These are phyloP conservation scores for Neurospora africana DNA, from an alignment of 495 filamentous ascomycete genomes.

Conservation along the genomic window DNA sequence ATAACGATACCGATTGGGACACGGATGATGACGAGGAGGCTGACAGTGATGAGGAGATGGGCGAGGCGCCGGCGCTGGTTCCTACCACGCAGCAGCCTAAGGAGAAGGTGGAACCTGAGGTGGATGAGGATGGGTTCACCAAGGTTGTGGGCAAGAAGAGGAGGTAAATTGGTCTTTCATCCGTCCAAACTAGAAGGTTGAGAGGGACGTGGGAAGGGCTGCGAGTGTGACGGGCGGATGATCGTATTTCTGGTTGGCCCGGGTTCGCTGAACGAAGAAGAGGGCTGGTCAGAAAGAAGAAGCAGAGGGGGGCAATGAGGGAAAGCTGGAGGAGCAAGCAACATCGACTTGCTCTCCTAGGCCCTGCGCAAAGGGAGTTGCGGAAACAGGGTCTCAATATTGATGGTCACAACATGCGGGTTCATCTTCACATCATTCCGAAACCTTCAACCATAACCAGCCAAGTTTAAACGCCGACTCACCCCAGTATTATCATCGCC, in stretches of 20 bases:
- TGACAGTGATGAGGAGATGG: constrained; percentile 49
- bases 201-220: not conserved
- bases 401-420: not conserved
- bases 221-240: not conserved
- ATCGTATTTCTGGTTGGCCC: not conserved
- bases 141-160: constrained; percentile 71
- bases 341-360: not conserved
- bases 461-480: constrained; percentile 1
- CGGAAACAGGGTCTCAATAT: not conserved
- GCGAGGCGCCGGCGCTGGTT: constrained; percentile 54
- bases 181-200: not conserved
- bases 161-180: constrained; percentile 17
- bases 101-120: constrained; percentile 59
- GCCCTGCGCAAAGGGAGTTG: not conserved
- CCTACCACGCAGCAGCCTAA: constrained; percentile 31
- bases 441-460: not conserved
- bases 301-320: not conserved
- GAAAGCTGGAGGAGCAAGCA: not conserved
- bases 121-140: constrained; percentile 94
- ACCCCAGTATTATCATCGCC: not conserved
- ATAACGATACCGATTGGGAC: constrained; percentile 49
- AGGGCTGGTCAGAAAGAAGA: not conserved
- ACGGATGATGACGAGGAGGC: constrained; percentile 37
- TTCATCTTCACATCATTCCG: not conserved
- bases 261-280: not conserved